These are phyloP conservation scores for Phytopythium sindhum DNA, from an alignment of 352 stramenopile species.

Conservation along the genomic window DNA sequence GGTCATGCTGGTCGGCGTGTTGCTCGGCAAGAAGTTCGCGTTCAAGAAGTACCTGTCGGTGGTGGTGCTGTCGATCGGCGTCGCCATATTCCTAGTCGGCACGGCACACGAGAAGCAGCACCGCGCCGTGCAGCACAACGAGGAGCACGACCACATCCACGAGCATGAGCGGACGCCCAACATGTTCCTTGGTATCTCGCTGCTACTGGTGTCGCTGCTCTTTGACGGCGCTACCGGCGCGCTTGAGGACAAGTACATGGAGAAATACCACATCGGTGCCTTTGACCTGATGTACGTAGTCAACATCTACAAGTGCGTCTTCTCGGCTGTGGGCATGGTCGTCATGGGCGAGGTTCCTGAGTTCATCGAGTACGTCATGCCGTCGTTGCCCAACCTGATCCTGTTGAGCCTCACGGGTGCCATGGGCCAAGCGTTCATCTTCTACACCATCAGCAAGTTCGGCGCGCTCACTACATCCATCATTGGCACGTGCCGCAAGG, in stretches of 20 bases:
- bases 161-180: slow-evolving; percentile 60
- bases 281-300: slow-evolving; percentile 89
- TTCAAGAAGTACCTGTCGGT: slow-evolving; percentile 85
- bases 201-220: slow-evolving; percentile 69
- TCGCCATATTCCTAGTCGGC: slow-evolving; percentile 74
- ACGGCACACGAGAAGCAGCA: slow-evolving; percentile 72
- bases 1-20: slow-evolving; percentile 76
- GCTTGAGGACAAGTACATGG: slow-evolving; percentile 81
- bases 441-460: slow-evolving; percentile 87
- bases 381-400: slow-evolving; percentile 58
- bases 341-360: slow-evolving; percentile 62
- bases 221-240: slow-evolving; percentile 79
- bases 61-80: slow-evolving; percentile 61
- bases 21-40: slow-evolving; percentile 74
- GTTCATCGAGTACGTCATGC: slow-evolving; percentile 58
- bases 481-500: slow-evolving; percentile 83
- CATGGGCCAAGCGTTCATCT: slow-evolving; percentile 82
- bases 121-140: slow-evolving; percentile 33
- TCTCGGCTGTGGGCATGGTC: slow-evolving; percentile 64
- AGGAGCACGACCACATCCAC: slow-evolving; percentile 33
- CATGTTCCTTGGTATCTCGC: slow-evolving; percentile 57
- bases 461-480: slow-evolving; percentile 82
- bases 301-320: slow-evolving; percentile 82
- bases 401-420: slow-evolving; percentile 75
- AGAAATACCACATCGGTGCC: slow-evolving; percentile 73